Percentiles rank a stretch among this genome's conserved stretches.
These are phyloP conservation scores for Termitomyces sp. DNA, from an alignment of 768 basidiomycete species.

Conservation along the genomic window DNA sequence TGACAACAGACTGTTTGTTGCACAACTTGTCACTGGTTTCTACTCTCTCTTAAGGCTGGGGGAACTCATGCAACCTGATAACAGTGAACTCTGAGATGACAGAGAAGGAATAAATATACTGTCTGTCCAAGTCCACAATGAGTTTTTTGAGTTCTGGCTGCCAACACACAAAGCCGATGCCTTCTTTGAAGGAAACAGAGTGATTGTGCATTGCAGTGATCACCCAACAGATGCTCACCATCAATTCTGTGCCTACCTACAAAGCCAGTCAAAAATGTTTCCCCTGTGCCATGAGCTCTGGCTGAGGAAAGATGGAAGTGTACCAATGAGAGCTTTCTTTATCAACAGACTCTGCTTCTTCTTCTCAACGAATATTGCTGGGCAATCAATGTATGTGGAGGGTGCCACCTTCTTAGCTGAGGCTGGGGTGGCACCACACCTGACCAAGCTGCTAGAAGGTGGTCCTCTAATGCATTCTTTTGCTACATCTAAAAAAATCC, in stretches of 20 bases:
- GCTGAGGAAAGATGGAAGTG: slow-evolving; percentile 3
- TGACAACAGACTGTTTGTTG: slow-evolving; percentile 25
- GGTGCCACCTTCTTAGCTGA: slow-evolving; percentile 31
- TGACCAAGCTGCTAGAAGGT: slow-evolving; percentile 31
- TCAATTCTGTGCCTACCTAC: slow-evolving; percentile 1
- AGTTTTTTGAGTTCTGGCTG: slow-evolving; percentile 3
- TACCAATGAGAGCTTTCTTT: slow-evolving; percentile 17
- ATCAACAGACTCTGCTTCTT: slow-evolving; percentile 4
- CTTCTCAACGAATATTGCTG: slow-evolving; percentile 16
- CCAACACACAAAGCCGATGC: slow-evolving; percentile 20
- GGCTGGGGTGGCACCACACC: slow-evolving; percentile 19
- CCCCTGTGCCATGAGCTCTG: slow-evolving; percentile 10
- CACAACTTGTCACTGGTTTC: slow-evolving; percentile 22
- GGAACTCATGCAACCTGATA: slow-evolving; percentile 23
- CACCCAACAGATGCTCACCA: neutral
- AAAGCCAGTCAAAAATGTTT: neutral
- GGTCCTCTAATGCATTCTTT: slow-evolving; percentile 26
- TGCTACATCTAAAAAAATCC: slow-evolving; percentile 24
- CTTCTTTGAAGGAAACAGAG: slow-evolving; percentile 18
- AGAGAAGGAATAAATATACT: neutral
- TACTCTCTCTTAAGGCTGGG: slow-evolving; percentile 23
- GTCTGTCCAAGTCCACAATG: neutral
- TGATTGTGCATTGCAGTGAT: slow-evolving; percentile 1
- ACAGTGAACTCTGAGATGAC: slow-evolving; percentile 2
- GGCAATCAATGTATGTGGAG: slow-evolving; percentile 36